Evolutionary conservation across 2,329 filamentous ascomycete species (phyloP), one percentile per base, ranked within the genome.

Genomic region (Fusarium hostae): DNA sequence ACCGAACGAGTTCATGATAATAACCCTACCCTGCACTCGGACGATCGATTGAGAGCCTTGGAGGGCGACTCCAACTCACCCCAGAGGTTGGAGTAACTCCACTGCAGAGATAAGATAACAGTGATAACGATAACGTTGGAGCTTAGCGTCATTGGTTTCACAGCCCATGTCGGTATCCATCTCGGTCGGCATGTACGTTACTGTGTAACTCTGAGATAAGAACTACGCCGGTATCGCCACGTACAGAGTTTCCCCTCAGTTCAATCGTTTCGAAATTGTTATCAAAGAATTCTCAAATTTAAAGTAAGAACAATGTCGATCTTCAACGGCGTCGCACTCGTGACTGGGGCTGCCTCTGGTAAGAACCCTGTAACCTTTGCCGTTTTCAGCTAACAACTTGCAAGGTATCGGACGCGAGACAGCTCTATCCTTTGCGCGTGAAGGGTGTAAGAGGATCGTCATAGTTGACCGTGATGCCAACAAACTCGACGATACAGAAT

Each of bases 341-440:
- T 66, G 18, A 66, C 63, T n/a, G 63, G 63, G n/a, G 61, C 63
- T 11, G 63, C 63, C 1, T 66, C 63, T 18, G 61, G 63, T 66
- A 11, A 47, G 39, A 41, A 16, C 22, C 13, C 9, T 13, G 34
- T 15, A 6, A n/a, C 22, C 1, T 34, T 28, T 20, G 8, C 8
- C 1, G 8, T 8, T 10, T 5, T 8, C 1, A 26, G 16, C 39
- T 65, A 15, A 66, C 10, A 22, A 8, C 3, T 10, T 30, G 15
- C 11, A 28, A 66, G 63, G 63, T 16, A 66, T 66, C 12, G 63
- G 63, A 7, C 52, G 52, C 3, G 45, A 32, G 6, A 66, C 63
- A 9, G 45, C 61, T 26, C 5, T 66, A 5, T 66, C 63, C 1
- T 66, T 66, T 59, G 61, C 45, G 6, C 52, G 52, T 1, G 63